Evolutionary conservation across 1,284 basidiomycete species (phyloP).

Genomic region (Microbotryomycetes sp.): DNA sequence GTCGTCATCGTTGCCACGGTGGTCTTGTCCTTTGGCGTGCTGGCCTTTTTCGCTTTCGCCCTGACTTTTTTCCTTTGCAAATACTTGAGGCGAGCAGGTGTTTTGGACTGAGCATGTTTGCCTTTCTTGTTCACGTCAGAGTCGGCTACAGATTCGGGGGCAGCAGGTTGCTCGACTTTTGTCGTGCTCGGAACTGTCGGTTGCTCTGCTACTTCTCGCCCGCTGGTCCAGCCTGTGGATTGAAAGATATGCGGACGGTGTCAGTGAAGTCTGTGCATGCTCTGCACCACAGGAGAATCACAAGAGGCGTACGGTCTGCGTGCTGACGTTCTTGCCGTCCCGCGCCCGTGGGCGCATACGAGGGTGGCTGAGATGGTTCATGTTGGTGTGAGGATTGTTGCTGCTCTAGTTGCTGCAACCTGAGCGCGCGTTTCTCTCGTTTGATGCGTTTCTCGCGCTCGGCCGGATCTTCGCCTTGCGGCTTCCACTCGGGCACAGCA

Average conservation of each 20-base stretch:
- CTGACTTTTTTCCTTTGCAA: conserved; percentile 58
- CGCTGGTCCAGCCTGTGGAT: too few species aligned
- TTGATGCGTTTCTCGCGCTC: conserved; percentile 28
- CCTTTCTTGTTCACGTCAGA: conserved; percentile 12
- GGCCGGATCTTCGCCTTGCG: conserved; percentile 15
- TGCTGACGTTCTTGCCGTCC: too few species aligned
- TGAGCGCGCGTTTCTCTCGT: conserved; percentile 21
- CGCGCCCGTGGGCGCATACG: too few species aligned
- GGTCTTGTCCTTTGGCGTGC: conserved; percentile 37
- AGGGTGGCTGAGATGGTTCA: too few species aligned
- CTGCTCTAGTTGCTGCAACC: conserved; percentile 1
- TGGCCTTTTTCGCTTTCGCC: conserved; percentile 50
- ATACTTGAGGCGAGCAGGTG: conserved; percentile 57
- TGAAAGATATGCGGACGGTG: too few species aligned
- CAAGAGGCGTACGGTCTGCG: too few species aligned
- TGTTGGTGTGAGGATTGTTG: not conserved
- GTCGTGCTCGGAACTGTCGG: not conserved
- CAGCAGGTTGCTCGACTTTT: not conserved
- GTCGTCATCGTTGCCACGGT: conserved; percentile 27
- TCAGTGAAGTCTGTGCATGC: too few species aligned
- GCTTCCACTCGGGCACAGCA: conserved; percentile 12
- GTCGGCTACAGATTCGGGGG: too few species aligned
- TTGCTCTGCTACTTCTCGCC: not conserved
- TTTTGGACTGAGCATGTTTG: conserved; percentile 41
- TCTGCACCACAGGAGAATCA: too few species aligned